These are phyloP conservation scores for Lactarius deliciosus DNA, from an alignment of 768 basidiomycete genomes.

Conservation along the genomic window DNA sequence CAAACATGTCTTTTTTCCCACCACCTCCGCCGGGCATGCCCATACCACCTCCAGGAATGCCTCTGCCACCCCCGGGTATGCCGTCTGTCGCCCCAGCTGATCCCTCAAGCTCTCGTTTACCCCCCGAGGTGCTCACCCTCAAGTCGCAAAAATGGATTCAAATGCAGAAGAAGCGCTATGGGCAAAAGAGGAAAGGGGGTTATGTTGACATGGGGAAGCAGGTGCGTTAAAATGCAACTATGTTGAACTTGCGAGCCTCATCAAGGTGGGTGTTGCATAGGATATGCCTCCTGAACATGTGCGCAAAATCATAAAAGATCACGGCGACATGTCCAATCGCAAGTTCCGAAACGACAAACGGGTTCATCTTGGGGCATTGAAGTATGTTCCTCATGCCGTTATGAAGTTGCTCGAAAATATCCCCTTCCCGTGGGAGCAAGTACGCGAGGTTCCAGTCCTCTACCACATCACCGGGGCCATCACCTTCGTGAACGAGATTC, in stretches of 20 bases:
- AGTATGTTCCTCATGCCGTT: slow-evolving; percentile 98
- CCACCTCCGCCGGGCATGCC: slow-evolving; percentile 42
- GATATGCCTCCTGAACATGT: slow-evolving; percentile 97
- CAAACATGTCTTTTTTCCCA: slow-evolving; percentile 32
- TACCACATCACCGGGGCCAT: slow-evolving; percentile 99
- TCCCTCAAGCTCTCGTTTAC: slow-evolving; percentile 45
- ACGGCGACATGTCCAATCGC: slow-evolving; percentile 98
- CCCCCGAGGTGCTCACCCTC: slow-evolving; percentile 73
- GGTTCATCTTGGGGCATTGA: slow-evolving; percentile 96
- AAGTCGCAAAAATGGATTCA: slow-evolving; percentile 97
- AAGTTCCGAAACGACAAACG: slow-evolving; percentile 99
- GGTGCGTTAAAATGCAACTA: slow-evolving; percentile 46
- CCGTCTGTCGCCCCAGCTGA: slow-evolving; percentile 33
- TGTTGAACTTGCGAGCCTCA: slow-evolving; percentile 28
- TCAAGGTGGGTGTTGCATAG: slow-evolving; percentile 40
- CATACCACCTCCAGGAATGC: slow-evolving; percentile 33
- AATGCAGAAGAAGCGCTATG: slow-evolving; percentile 90
- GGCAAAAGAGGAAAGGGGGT: slow-evolving; percentile 86
- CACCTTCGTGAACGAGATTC: slow-evolving; percentile 98
- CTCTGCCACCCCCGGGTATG: slow-evolving; percentile 37
- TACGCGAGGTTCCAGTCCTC: slow-evolving; percentile 96
- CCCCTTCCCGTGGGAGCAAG: slow-evolving; percentile 98
- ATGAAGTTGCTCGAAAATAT: slow-evolving; percentile 99
- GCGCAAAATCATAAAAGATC: slow-evolving; percentile 99
- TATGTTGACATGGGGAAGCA: slow-evolving; percentile 93